Percentiles rank a stretch among this genome's conserved stretches.
Conservation (phyloP, 257 asterid species). For the Solanum lycopersicoides region DNA sequence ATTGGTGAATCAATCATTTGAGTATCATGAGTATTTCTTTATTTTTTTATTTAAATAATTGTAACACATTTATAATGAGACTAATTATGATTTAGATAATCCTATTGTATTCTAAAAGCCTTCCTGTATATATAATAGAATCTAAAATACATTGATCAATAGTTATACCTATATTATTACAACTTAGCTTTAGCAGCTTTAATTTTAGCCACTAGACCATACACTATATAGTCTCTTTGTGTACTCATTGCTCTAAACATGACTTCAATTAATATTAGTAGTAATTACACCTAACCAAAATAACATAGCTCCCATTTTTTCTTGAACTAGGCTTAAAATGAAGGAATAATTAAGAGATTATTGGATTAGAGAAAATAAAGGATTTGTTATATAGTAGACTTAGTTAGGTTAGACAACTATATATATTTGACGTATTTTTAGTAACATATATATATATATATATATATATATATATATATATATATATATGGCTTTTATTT, state of each 20-base stretch:
- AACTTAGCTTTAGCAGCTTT: too few relatives aligned
- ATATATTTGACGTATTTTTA: neutral
- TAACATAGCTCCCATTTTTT: neutral
- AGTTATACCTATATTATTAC: neutral
- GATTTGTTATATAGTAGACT: neutral
- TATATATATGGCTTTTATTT: neutral
- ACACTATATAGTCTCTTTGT: constrained; percentile 10
- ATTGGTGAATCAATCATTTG: neutral
- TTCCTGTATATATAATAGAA: neutral
- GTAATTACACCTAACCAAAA: neutral
- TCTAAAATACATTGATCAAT: neutral
- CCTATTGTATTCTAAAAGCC: neutral
- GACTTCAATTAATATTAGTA: neutral
- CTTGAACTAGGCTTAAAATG: neutral
- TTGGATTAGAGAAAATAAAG: neutral
- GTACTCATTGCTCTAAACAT: constrained; percentile 65
- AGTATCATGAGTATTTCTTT: neutral
- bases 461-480: too few relatives aligned
- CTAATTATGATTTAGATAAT: neutral
- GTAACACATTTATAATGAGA: neutral
- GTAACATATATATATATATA: too few relatives aligned
- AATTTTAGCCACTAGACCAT: neutral
- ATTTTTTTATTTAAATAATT: neutral
- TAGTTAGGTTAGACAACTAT: neutral
- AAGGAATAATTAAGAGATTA: neutral